Percentiles rank a stretch among this genome's conserved stretches.
Evolutionary conservation across 177 flowering plant genomes (phyloP).

Genomic region (Telopea speciosissima): DNA sequence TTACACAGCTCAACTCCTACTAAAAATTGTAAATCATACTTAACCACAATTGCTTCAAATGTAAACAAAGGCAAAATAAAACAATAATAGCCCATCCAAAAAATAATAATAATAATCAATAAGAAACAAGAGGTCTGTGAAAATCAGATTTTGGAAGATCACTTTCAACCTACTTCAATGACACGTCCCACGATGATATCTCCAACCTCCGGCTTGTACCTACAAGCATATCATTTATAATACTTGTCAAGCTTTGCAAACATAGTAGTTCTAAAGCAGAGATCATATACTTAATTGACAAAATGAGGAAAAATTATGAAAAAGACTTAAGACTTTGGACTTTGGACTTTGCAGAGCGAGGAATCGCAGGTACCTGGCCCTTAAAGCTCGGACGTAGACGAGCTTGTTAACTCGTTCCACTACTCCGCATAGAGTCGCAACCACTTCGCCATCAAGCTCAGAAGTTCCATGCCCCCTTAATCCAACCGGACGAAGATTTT

Average conservation of each 20-base stretch:
- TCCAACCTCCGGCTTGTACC: conserved; percentile 96
- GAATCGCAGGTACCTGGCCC: conserved; percentile 48
- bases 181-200: conserved; percentile 93
- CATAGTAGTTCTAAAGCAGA: background rate
- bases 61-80: too few species aligned
- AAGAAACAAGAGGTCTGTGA: background rate
- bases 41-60: background rate
- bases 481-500: background rate
- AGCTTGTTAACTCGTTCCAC: conserved; percentile 94
- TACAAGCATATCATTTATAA: conserved; percentile 14
- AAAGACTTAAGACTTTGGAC: background rate
- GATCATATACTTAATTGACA: background rate
- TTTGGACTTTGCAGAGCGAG: background rate
- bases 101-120: background rate
- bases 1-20: too few species aligned
- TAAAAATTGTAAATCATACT: background rate
- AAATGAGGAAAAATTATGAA: background rate
- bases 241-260: background rate
- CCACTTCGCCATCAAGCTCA: conserved; percentile 67
- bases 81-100: too few species aligned
- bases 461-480: conserved; percentile 89
- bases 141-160: background rate
- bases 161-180: background rate
- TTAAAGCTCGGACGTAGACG: conserved; percentile 68
- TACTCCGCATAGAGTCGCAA: conserved; percentile 85